Base-by-base conservation (phyloP, 306 rosid genomes). In the Fragaria iinumae region DNA sequence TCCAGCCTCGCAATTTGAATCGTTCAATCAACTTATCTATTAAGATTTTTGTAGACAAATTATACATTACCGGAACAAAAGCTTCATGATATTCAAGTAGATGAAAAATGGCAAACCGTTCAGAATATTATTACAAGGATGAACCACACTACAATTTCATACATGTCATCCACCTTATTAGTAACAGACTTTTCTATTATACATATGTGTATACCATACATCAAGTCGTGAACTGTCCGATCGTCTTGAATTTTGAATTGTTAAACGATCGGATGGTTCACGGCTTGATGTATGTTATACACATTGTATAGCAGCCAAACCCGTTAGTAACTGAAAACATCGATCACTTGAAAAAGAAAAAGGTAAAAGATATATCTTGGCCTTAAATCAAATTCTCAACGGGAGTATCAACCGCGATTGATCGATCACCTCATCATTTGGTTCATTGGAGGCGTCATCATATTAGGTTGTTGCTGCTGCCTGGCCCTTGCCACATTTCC, bases 351-450 rank as follows among this genome's bases (percentile, higher is more conserved):
- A 62, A 13, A 34, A 34, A 32, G 34, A 17, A 1, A n/a, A 21
- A 2, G 18, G 0, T 27, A 17, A 29, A 27, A 4, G 4, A 59
- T 21, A 5, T 11, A 47, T 47, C 50, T 6, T 13, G 17, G n/a
- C 41, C 39, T 62, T 12, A 27, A 64, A 18, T 77, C 49, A 43
- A 77, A 75, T 29, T 77, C 75, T 52, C 80, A 41, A 57, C 23
- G 9, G 6, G 5, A 29, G 8, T 2, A 5, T 60, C 38, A 60
- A 60, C 38, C 1, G 44, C 8, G 44, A 6, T 39, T 39, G 39
- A 27, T 62, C 3, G 69, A 64, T 69, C 56, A 69, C 41, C 36
- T 74, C 70, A 74, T 74, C 21, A 59, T 60, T 5, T 60, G 77
- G 69, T 62, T 45, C 20, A 18, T 2, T 11, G 69, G 77, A 17